Conservation (phyloP, 129 eudicot species). For the sunflower (Helianthus annuus) region HanXRQr2.0-SUNRISE NC_035433.2:120757797-120758296, state of each 20-base stretch:
- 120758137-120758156: too few species aligned
- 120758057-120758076: too few species aligned
- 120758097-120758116: too few species aligned
- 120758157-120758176: too few species aligned
- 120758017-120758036: background rate
- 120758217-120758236: too few species aligned
- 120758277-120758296: too few species aligned
- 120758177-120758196: too few species aligned
- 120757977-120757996: slow-evolving; percentile 24
- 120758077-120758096: too few species aligned
- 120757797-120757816: background rate
- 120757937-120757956: slow-evolving; percentile 27
- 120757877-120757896: slow-evolving; percentile 31
- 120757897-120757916: slow-evolving; percentile 27
- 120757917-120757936: background rate
- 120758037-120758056: background rate
- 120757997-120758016: slow-evolving; percentile 37
- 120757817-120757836: background rate
- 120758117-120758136: too few species aligned
- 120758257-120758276: too few species aligned
- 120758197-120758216: too few species aligned
- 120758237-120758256: too few species aligned
- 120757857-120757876: slow-evolving; percentile 12
- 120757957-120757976: slow-evolving; percentile 5
- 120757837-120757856: slow-evolving; percentile 13